phyloP scores from a whole-genome alignment of 495 filamentous ascomycete species.

The Hypoxylon fragiforme region DNA sequence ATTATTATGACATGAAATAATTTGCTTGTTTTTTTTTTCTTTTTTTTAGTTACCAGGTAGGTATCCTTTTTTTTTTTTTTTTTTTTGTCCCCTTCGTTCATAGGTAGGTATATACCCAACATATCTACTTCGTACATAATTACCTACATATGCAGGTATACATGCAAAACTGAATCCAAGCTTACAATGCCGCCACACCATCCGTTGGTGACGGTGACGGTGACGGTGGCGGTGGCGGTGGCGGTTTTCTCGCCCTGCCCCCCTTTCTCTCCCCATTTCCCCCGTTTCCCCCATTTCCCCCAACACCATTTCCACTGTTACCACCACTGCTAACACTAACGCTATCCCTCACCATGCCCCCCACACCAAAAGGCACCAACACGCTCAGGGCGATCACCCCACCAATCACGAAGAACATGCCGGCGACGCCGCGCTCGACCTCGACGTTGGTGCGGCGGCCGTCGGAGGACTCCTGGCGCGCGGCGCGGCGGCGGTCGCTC shows the following conservation, averaged over 20 bases:
- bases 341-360: slow-evolving; percentile 26
- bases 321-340: neutral
- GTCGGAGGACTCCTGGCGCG: slow-evolving; percentile 13
- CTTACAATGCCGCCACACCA: too few relatives aligned
- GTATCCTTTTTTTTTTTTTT: too few relatives aligned
- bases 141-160: too few relatives aligned
- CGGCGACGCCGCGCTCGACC: slow-evolving; percentile 29
- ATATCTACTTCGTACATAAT: too few relatives aligned
- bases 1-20: neutral
- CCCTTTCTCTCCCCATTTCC: neutral
- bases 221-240: too few relatives aligned
- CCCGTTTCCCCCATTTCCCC: slow-evolving; percentile 6
- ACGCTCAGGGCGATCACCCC: slow-evolving; percentile 45
- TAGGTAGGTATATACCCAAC: too few relatives aligned
- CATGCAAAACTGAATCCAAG: too few relatives aligned
- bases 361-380: slow-evolving; percentile 34
- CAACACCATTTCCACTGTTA: slow-evolving; percentile 1
- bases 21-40: too few relatives aligned
- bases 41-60: too few relatives aligned
- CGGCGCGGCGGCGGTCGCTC: slow-evolving; percentile 44
- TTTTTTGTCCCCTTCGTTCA: too few relatives aligned
- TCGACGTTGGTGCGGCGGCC: slow-evolving; percentile 14
- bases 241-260: neutral
- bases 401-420: slow-evolving; percentile 48
- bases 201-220: too few relatives aligned